A percentile compares a stretch with the other conserved stretches of the same genome.
Conservation (phyloP, 2,329 filamentous ascomycete genomes). For the Chaetomium sp. region DNA sequence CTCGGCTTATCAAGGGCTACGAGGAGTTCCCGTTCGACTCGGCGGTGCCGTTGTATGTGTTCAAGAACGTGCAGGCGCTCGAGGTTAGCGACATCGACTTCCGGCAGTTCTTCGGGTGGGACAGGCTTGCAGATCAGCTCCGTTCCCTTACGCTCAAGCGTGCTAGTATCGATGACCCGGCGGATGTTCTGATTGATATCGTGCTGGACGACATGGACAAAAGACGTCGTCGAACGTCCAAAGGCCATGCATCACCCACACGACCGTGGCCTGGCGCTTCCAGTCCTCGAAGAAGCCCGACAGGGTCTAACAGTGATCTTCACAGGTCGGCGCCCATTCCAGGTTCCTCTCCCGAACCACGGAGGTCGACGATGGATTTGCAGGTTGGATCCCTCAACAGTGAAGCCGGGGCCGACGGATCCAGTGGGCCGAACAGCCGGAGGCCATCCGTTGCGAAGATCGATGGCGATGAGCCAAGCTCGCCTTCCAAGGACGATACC, state of each 20-base stretch:
- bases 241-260: slow-evolving; percentile 78
- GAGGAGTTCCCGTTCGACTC: slow-evolving; percentile 99
- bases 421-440: slow-evolving; percentile 41
- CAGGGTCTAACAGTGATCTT: slow-evolving; percentile 65
- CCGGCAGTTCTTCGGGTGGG: slow-evolving; percentile 96
- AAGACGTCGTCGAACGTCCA: slow-evolving; percentile 82
- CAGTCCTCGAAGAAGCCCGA: slow-evolving; percentile 64
- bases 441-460: slow-evolving; percentile 51
- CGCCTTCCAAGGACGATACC: slow-evolving; percentile 46
- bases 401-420: slow-evolving; percentile 50
- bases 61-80: slow-evolving; percentile 93
- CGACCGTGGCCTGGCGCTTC: slow-evolving; percentile 63
- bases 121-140: slow-evolving; percentile 87
- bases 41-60: slow-evolving; percentile 91
- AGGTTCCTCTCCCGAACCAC: slow-evolving; percentile 56
- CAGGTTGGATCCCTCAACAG: slow-evolving; percentile 62
- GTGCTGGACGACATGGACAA: slow-evolving; percentile 97
- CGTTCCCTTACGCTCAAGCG: slow-evolving; percentile 86
- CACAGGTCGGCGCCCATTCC: slow-evolving; percentile 70
- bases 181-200: slow-evolving; percentile 87
- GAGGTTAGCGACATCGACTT: slow-evolving; percentile 97
- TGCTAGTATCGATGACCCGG: slow-evolving; percentile 84
- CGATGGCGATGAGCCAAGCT: slow-evolving; percentile 52
- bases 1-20: slow-evolving; percentile 85
- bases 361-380: slow-evolving; percentile 52